Evolutionary conservation across 306 rosid genomes (phyloP).

Genomic region (Fragaria vesca): DNA sequence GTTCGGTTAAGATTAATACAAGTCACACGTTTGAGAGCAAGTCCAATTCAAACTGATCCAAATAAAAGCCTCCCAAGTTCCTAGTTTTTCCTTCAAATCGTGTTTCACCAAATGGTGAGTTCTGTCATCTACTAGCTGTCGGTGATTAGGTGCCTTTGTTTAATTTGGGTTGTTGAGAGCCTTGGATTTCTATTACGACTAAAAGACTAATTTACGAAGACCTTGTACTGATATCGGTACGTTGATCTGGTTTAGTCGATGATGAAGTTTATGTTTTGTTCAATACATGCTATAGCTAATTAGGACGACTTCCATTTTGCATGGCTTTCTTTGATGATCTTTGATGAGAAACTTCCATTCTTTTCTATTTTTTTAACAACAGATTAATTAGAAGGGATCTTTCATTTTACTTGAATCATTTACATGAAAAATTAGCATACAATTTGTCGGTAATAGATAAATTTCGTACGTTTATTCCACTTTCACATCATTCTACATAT

Average conservation of each 20-base stretch:
- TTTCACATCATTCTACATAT: neutral
- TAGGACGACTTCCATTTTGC: neutral
- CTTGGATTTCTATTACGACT: neutral
- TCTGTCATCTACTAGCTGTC: neutral
- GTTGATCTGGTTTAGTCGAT: neutral
- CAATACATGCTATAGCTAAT: neutral
- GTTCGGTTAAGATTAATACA: neutral
- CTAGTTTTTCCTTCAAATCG: neutral
- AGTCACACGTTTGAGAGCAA: neutral
- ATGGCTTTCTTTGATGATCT: neutral
- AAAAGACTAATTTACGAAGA: conserved; percentile 1
- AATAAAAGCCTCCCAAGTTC: neutral
- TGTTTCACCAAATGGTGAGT: neutral
- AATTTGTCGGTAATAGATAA: neutral
- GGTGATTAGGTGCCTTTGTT: neutral
- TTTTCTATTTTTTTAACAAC: neutral
- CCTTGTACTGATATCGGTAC: neutral
- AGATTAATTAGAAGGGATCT: neutral
- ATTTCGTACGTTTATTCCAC: neutral
- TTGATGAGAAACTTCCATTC: neutral
- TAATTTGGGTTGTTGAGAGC: neutral
- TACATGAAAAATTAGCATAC: neutral
- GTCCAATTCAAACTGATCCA: neutral
- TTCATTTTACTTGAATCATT: neutral
- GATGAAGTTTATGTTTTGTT: neutral